These are phyloP conservation scores for Cicer cuneatum DNA, from an alignment of 306 rosid species.

Conservation along the genomic window DNA sequence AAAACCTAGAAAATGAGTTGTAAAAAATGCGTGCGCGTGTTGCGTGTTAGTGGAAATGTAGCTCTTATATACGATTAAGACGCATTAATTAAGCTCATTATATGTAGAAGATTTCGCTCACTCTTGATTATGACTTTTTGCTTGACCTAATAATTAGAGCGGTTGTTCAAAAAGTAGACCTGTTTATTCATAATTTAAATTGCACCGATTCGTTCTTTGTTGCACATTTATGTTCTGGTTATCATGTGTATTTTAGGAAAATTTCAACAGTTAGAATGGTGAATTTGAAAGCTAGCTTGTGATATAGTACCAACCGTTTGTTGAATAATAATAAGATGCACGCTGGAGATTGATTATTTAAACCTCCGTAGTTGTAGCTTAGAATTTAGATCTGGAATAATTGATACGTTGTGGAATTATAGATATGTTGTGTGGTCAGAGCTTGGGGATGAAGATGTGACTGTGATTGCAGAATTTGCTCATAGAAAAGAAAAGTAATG, in stretches of 20 bases:
- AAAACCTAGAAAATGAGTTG: neutral
- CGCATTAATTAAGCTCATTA: slow-evolving; percentile 33
- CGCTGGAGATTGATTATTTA: slow-evolving; percentile 6
- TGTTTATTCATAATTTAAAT: slow-evolving; percentile 1
- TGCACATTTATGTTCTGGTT: slow-evolving; percentile 26
- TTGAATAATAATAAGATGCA: slow-evolving; percentile 21
- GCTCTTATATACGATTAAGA: slow-evolving; percentile 36
- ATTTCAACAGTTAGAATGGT: slow-evolving; percentile 13
- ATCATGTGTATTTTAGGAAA: slow-evolving; percentile 4
- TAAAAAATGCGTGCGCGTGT: neutral
- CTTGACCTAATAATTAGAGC: slow-evolving; percentile 23
- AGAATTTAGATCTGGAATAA: slow-evolving; percentile 46
- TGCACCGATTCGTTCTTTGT: slow-evolving; percentile 6
- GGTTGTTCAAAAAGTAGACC: neutral
- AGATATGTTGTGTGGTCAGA: neutral
- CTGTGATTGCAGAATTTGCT: slow-evolving; percentile 13
- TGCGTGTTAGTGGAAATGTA: slow-evolving; percentile 21
- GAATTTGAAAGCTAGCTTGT: slow-evolving; percentile 13
- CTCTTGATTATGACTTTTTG: slow-evolving; percentile 31
- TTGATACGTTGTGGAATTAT: neutral
- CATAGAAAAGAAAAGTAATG: neutral
- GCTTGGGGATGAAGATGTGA: slow-evolving; percentile 22
- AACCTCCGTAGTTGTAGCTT: neutral
- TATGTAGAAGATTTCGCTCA: slow-evolving; percentile 4
- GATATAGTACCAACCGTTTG: slow-evolving; percentile 38